A percentile compares a stretch with the other conserved stretches of the same genome.
phyloP scores from a whole-genome alignment of 2,329 filamentous ascomycete genomes.

The Paraconiothyrium brasiliense region DNA sequence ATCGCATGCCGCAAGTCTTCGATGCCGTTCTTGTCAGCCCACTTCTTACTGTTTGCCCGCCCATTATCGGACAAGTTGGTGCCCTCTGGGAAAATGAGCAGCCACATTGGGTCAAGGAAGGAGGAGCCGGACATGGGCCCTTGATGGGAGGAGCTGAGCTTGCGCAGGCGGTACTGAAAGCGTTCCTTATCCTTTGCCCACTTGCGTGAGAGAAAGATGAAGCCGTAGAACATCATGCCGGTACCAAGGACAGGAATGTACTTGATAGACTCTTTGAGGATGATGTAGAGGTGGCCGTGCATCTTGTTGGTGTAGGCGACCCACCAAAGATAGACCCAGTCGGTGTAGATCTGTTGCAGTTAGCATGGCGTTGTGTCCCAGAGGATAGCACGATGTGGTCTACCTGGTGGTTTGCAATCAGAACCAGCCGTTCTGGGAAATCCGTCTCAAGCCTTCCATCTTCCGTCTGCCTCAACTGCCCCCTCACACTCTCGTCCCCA shows the following conservation, averaged over 20 bases:
- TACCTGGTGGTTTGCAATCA: constrained; percentile 85
- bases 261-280: constrained; percentile 86
- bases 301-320: constrained; percentile 79
- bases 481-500: constrained; percentile 80
- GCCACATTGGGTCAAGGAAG: constrained; percentile 83
- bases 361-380: constrained; percentile 12
- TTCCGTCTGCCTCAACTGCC: constrained; percentile 72
- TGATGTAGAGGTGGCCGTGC: constrained; percentile 89
- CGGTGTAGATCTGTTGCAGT: constrained; percentile 73
- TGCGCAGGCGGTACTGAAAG: constrained; percentile 76
- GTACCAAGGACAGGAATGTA: constrained; percentile 82
- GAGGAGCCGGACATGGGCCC: constrained; percentile 51
- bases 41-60: constrained; percentile 72
- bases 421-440: constrained; percentile 81
- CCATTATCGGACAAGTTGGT: constrained; percentile 84
- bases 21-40: constrained; percentile 78
- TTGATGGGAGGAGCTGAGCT: constrained; percentile 66
- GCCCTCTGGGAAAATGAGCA: constrained; percentile 87
- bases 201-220: constrained; percentile 93
- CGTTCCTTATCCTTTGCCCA: constrained; percentile 82
- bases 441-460: constrained; percentile 77
- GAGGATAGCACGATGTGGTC: background rate
- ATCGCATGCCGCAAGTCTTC: constrained; percentile 76
- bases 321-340: constrained; percentile 97
- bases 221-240: constrained; percentile 86